phyloP scores from a whole-genome alignment of 2,329 filamentous ascomycete species.

The Tolypocladium amazonense region DNA sequence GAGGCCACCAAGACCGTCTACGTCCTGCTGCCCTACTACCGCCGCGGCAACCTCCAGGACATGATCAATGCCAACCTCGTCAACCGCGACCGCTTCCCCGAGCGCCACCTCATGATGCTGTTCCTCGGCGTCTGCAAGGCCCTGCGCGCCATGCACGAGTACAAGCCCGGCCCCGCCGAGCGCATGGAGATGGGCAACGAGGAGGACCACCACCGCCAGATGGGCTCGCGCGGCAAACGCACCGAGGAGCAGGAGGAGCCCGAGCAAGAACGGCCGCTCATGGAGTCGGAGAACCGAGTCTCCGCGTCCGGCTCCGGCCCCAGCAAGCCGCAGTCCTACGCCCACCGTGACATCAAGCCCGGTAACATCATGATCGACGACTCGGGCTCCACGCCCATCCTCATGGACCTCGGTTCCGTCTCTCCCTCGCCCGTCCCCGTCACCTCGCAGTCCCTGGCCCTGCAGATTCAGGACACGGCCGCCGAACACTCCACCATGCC shows the following conservation, averaged over 20 bases:
- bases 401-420: constrained; percentile 95
- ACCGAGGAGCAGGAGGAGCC: constrained; percentile 59
- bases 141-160: constrained; percentile 84
- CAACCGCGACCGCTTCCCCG: constrained; percentile 84
- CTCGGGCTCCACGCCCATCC: constrained; percentile 74
- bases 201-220: constrained; percentile 21
- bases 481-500: constrained; percentile 98
- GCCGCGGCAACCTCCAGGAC: constrained; percentile 90
- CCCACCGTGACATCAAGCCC: constrained; percentile 95
- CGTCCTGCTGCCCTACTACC: constrained; percentile 90
- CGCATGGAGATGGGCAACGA: constrained; percentile 41
- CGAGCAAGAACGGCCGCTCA: constrained; percentile 70
- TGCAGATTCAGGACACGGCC: constrained; percentile 87
- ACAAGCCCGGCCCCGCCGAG: constrained; percentile 41
- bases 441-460: constrained; percentile 78
- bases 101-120: constrained; percentile 75
- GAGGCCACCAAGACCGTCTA: constrained; percentile 82
- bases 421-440: constrained; percentile 80
- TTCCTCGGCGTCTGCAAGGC: constrained; percentile 89
- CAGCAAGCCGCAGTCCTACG: constrained; percentile 62
- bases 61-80: constrained; percentile 98
- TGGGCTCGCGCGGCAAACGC: constrained; percentile 25
- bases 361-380: constrained; percentile 98
- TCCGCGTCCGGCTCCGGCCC: constrained; percentile 43
- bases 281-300: constrained; percentile 63